Conservation (phyloP, 345 rosid species). For the Iberis pinnata region DNA sequence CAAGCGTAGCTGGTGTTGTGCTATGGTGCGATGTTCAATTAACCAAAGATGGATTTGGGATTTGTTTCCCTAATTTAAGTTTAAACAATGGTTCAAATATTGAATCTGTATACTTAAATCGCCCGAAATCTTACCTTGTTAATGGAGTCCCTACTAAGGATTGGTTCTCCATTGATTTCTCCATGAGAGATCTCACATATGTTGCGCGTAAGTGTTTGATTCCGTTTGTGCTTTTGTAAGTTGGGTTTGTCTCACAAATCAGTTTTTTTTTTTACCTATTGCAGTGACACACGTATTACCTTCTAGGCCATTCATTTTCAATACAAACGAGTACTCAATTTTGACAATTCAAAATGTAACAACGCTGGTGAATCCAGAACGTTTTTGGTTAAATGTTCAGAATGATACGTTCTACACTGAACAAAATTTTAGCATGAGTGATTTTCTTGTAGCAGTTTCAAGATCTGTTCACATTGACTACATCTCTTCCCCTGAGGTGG, state of each 20-base stretch:
- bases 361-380: constrained; percentile 28
- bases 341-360: constrained; percentile 36
- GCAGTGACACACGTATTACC: constrained; percentile 18
- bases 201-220: constrained; percentile 39
- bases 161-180: constrained; percentile 69
- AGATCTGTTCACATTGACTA: constrained; percentile 37
- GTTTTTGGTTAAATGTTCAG: constrained; percentile 80
- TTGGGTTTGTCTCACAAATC: neutral
- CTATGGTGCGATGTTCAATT: constrained; percentile 89
- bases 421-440: constrained; percentile 66
- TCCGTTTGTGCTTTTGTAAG: neutral
- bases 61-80: constrained; percentile 60
- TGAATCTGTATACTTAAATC: accelerated
- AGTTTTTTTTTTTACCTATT: neutral
- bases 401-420: constrained; percentile 57
- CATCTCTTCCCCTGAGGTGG: constrained; percentile 84
- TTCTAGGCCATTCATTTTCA: constrained; percentile 13
- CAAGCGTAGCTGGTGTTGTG: constrained; percentile 31
- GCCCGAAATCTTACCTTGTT: constrained; percentile 31
- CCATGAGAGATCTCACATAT: constrained; percentile 30
- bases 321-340: constrained; percentile 24
- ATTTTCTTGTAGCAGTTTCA: constrained; percentile 40
- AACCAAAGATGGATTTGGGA: constrained; percentile 66
- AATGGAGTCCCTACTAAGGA: constrained; percentile 47
- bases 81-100: constrained; percentile 49